Conservation (phyloP, 768 basidiomycete genomes). For the Pholiota conissans region DNA sequence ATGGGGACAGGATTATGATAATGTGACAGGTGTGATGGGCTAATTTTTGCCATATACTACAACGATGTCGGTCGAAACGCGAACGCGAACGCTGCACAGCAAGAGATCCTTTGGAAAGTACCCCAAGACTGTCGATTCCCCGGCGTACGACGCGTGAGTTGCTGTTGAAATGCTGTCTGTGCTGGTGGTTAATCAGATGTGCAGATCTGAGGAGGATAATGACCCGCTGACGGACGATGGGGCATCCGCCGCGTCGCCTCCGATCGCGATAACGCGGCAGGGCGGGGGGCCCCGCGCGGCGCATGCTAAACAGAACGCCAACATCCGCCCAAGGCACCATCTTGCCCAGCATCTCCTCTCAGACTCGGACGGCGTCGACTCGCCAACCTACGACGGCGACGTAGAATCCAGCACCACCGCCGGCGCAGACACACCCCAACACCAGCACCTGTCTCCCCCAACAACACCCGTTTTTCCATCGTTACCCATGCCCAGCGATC, state of each 20-base stretch:
- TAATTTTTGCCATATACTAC: neutral
- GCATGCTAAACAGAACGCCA: conserved; percentile 29
- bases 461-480: conserved; percentile 27
- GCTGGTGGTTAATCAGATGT: conserved; percentile 17
- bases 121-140: conserved; percentile 62
- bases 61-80: conserved; percentile 27
- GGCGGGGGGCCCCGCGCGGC: conserved; percentile 22
- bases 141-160: conserved; percentile 73
- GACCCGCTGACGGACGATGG: conserved; percentile 82
- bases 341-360: conserved; percentile 47
- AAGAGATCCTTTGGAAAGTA: conserved; percentile 76
- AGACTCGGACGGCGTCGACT: conserved; percentile 77
- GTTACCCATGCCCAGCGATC: conserved; percentile 5
- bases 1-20: neutral
- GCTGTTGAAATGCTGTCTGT: neutral
- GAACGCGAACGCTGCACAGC: conserved; percentile 45
- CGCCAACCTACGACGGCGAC: conserved; percentile 90
- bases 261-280: conserved; percentile 31
- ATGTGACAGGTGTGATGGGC: conserved; percentile 3
- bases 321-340: conserved; percentile 45
- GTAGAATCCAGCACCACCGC: conserved; percentile 77
- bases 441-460: conserved; percentile 38
- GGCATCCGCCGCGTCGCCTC: conserved; percentile 50
- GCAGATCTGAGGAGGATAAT: conserved; percentile 85
- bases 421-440: conserved; percentile 43